Percentiles rank a stretch among this genome's conserved stretches.
phyloP scores from a whole-genome alignment of 2,329 filamentous ascomycete genomes.

The Fusarium humuli region DNA sequence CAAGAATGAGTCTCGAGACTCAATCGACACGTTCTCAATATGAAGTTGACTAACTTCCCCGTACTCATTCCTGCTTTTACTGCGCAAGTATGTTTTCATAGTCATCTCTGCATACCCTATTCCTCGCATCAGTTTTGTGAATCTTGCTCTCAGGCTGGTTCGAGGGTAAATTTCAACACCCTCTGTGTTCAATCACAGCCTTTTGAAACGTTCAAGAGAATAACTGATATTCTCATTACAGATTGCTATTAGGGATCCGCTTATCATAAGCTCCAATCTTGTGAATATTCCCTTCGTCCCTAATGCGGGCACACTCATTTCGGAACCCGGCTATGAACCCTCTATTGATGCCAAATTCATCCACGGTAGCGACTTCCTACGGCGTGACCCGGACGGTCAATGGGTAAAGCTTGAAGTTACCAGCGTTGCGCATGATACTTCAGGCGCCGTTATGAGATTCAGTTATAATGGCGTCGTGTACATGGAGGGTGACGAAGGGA shows the following conservation, averaged over 20 bases:
- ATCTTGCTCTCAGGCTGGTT: background rate
- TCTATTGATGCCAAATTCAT: slow-evolving; percentile 53
- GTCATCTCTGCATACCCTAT: background rate
- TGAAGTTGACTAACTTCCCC: slow-evolving; percentile 52
- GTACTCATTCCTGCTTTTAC: slow-evolving; percentile 55
- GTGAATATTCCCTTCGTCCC: slow-evolving; percentile 51
- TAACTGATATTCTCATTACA: slow-evolving; percentile 6
- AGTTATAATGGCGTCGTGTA: slow-evolving; percentile 55
- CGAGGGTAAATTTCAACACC: background rate
- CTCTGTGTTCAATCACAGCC: background rate
- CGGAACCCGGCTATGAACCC: slow-evolving; percentile 52
- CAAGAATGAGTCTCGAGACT: slow-evolving; percentile 28
- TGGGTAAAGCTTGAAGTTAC: slow-evolving; percentile 55
- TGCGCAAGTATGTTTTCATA: slow-evolving; percentile 47
- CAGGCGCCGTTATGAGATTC: slow-evolving; percentile 51
- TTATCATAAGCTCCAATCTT: slow-evolving; percentile 50
- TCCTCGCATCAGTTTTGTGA: background rate
- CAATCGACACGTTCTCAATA: slow-evolving; percentile 17
- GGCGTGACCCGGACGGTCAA: slow-evolving; percentile 52
- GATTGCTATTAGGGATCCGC: slow-evolving; percentile 52
- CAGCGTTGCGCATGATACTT: slow-evolving; percentile 49
- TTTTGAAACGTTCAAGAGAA: background rate
- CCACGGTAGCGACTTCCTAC: slow-evolving; percentile 56
- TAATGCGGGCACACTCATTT: slow-evolving; percentile 49
- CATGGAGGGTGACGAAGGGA: slow-evolving; percentile 49